Evolutionary conservation across 2,329 filamentous ascomycete species (phyloP).

Genomic region (Pyricularia pennisetigena): DNA sequence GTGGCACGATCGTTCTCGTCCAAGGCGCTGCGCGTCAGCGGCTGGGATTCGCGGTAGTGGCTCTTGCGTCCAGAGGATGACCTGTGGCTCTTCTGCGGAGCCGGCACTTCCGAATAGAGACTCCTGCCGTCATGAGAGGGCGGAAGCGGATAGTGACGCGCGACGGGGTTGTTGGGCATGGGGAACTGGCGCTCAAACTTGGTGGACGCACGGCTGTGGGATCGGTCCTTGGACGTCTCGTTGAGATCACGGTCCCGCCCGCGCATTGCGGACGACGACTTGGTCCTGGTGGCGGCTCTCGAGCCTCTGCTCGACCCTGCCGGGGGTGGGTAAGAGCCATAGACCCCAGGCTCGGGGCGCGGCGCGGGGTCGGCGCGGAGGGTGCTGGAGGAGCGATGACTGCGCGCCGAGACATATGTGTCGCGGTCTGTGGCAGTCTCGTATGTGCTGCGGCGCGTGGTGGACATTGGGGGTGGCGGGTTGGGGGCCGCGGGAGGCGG

Average conservation of each 20-base stretch:
- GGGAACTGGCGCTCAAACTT: not conserved
- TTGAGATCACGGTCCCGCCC: conserved; percentile 9
- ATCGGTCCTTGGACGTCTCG: not conserved
- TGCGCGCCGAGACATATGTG: conserved; percentile 34
- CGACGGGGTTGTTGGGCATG: not conserved
- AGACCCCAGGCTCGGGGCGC: conserved; percentile 6
- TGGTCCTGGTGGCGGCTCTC: conserved; percentile 17
- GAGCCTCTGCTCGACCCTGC: conserved; percentile 15
- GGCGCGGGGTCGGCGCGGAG: conserved; percentile 16
- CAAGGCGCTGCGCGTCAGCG: conserved; percentile 29
- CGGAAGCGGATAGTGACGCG: conserved; percentile 5
- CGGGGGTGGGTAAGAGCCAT: conserved; percentile 19
- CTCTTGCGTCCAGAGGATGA: not conserved
- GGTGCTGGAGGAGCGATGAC: conserved; percentile 25
- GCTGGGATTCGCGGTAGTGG: conserved; percentile 2
- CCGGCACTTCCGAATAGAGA: not conserved
- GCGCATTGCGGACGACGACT: not conserved
- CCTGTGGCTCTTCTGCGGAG: not conserved
- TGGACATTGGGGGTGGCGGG: not conserved
- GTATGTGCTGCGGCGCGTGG: conserved; percentile 11
- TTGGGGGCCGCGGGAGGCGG: not conserved
- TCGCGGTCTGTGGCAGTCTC: conserved; percentile 24
- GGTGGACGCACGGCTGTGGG: not conserved
- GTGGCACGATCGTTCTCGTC: conserved; percentile 26
- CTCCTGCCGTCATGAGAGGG: not conserved